phyloP scores from a whole-genome alignment of 495 filamentous ascomycete species.

The Neurospora sp. region DNA sequence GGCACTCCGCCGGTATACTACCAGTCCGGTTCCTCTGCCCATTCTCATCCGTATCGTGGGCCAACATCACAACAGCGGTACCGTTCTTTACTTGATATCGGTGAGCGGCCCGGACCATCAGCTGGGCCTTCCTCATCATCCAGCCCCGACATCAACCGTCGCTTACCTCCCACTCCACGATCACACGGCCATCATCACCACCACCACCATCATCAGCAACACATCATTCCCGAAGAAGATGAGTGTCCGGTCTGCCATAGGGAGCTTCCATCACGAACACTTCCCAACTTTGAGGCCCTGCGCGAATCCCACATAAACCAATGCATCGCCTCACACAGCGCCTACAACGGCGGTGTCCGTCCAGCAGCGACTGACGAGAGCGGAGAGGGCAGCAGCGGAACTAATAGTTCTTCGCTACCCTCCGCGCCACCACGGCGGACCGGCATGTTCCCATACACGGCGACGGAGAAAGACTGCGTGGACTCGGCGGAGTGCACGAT shows the following conservation, averaged over 20 bases:
- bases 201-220: not conserved
- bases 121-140: constrained; percentile 12
- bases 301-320: constrained; percentile 67
- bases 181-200: not conserved
- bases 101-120: constrained; percentile 9
- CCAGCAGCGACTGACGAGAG: constrained; percentile 1
- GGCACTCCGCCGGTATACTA: constrained; percentile 30
- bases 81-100: constrained; percentile 18
- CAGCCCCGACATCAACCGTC: constrained; percentile 10
- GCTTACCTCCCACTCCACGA: constrained; percentile 15
- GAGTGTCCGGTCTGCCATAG: constrained; percentile 82
- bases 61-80: constrained; percentile 15
- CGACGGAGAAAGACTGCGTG: constrained; percentile 87
- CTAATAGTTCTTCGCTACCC: constrained; percentile 10
- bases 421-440: constrained; percentile 28
- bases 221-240: constrained; percentile 63
- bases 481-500: constrained; percentile 83
- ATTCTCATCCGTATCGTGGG: not conserved
- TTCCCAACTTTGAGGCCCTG: constrained; percentile 47
- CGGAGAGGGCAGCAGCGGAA: constrained; percentile 4
- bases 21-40: constrained; percentile 11
- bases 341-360: constrained; percentile 17
- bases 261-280: constrained; percentile 56
- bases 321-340: constrained; percentile 56
- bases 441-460: constrained; percentile 54